Percentiles rank a stretch among this genome's conserved stretches.
Evolutionary conservation across 1,284 basidiomycete species (phyloP).

Genomic region (Ustanciosporium gigantosporum): DNA sequence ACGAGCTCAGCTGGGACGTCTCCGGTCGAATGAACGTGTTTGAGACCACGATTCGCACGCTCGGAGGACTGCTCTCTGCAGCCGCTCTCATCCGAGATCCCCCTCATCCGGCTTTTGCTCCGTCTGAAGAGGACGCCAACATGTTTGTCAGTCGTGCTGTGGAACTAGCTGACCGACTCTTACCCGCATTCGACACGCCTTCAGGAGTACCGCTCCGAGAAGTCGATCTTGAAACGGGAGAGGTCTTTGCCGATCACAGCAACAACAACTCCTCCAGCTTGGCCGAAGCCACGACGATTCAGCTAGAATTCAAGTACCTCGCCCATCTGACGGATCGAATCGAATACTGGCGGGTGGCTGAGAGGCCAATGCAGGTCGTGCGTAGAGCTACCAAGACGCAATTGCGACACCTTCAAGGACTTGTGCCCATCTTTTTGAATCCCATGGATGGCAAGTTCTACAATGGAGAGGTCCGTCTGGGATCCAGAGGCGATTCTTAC

Average conservation of each 20-base stretch:
- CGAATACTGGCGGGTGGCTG: constrained; percentile 79
- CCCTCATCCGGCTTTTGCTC: constrained; percentile 26
- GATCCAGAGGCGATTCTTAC: constrained; percentile 90
- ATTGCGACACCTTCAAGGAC: constrained; percentile 67
- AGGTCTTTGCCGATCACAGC: constrained; percentile 71
- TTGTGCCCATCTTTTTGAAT: constrained; percentile 81
- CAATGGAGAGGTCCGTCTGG: constrained; percentile 78
- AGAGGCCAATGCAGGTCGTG: constrained; percentile 63
- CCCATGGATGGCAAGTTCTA: constrained; percentile 72
- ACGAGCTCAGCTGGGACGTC: constrained; percentile 74
- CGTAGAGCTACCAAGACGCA: constrained; percentile 10
- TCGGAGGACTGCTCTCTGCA: constrained; percentile 82
- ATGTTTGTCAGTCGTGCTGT: constrained; percentile 62
- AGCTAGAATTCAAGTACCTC: constrained; percentile 75
- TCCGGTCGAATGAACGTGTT: constrained; percentile 86
- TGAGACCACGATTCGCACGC: constrained; percentile 81
- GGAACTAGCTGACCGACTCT: constrained; percentile 79
- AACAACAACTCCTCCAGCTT: constrained; percentile 74
- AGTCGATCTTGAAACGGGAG: constrained; percentile 72
- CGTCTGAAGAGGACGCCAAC: constrained; percentile 40
- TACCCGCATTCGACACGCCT: constrained; percentile 73
- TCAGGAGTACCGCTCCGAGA: constrained; percentile 79
- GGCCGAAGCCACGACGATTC: constrained; percentile 64
- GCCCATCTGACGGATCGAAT: constrained; percentile 75
- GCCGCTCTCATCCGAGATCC: constrained; percentile 50